A percentile compares a stretch with the other conserved stretches of the same genome.
phyloP scores from a whole-genome alignment of 305 asterid species.

The Coffea humblotiana region DNA sequence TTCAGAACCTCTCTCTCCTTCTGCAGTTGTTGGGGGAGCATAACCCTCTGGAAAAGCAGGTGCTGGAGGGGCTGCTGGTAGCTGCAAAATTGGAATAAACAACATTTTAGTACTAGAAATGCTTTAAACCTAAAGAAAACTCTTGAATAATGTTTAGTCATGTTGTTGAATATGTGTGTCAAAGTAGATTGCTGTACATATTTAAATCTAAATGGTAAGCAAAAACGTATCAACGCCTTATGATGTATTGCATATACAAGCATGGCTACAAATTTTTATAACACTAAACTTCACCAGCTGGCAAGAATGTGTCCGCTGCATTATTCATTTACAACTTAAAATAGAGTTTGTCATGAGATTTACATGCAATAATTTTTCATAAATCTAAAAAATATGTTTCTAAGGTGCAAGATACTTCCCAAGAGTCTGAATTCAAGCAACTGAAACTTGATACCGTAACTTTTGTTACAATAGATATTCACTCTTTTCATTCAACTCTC shows the following conservation, averaged over 20 bases:
- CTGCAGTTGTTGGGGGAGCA: constrained; percentile 53
- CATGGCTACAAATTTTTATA: too few species aligned
- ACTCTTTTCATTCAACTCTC: not conserved
- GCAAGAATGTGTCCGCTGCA: not conserved
- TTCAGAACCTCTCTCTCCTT: constrained; percentile 66
- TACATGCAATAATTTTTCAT: not conserved
- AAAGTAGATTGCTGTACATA: not conserved
- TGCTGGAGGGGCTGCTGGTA: constrained; percentile 79
- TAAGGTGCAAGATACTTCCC: not conserved
- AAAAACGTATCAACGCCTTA: too few species aligned
- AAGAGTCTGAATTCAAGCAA: not conserved
- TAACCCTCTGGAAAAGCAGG: constrained; percentile 92
- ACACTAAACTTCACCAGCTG: not conserved
- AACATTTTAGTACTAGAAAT: not conserved
- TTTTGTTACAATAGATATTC: not conserved
- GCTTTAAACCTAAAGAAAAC: not conserved
- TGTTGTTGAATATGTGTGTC: not conserved
- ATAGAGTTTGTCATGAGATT: not conserved
- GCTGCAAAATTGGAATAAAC: constrained; percentile 40
- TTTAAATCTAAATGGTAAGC: not conserved
- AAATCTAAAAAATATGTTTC: too few species aligned
- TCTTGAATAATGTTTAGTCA: constrained; percentile 36
- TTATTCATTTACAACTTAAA: not conserved
- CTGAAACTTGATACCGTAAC: not conserved
- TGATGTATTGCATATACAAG: not conserved